phyloP scores from a whole-genome alignment of 2,329 filamentous ascomycete species.

The Stemphylium lycopersici region DNA sequence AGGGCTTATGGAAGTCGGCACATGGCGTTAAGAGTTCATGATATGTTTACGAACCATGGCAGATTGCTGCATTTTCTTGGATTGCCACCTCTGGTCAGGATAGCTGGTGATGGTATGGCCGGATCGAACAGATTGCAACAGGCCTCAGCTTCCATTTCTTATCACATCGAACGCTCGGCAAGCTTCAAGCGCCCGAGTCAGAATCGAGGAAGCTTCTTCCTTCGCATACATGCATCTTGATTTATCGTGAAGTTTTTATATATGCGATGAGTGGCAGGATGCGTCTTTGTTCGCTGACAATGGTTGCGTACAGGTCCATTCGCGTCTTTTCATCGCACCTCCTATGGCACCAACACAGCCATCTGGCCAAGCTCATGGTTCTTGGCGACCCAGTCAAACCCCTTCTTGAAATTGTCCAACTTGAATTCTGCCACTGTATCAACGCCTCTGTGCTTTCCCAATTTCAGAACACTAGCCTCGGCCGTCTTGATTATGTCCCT shows the following conservation, averaged over 20 bases:
- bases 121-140: slow-evolving; percentile 15
- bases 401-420: background rate
- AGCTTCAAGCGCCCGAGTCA: slow-evolving; percentile 18
- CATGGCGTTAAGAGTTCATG: slow-evolving; percentile 39
- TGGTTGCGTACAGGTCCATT: background rate
- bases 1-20: slow-evolving; percentile 42
- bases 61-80: slow-evolving; percentile 24
- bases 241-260: background rate
- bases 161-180: slow-evolving; percentile 23
- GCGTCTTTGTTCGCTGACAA: background rate
- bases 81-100: slow-evolving; percentile 16
- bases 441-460: slow-evolving; percentile 29
- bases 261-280: background rate
- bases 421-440: background rate
- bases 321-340: background rate
- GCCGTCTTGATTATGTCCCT: slow-evolving; percentile 50
- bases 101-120: slow-evolving; percentile 13
- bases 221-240: background rate
- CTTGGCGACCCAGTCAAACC: slow-evolving; percentile 1
- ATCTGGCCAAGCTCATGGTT: slow-evolving; percentile 7
- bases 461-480: slow-evolving; percentile 48
- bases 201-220: slow-evolving; percentile 16
- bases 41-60: slow-evolving; percentile 29
- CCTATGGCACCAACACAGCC: slow-evolving; percentile 1
- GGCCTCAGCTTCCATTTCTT: slow-evolving; percentile 14